Conservation (phyloP, 257 asterid species). For the Leptodermis oblonga region DNA sequence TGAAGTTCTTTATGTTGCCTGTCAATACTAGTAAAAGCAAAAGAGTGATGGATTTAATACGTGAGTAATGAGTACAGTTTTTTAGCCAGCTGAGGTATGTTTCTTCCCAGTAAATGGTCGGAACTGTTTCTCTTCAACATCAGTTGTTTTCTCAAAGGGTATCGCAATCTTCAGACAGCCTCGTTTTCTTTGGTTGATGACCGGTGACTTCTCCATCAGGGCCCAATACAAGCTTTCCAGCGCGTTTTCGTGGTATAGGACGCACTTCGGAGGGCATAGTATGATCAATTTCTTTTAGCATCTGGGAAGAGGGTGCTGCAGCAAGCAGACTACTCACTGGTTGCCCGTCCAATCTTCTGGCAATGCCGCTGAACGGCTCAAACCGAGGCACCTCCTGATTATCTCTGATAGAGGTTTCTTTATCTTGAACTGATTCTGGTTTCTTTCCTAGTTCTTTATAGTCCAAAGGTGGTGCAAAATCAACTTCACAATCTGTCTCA, state of each 20-base stretch:
- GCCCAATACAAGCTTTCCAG: conserved; percentile 16
- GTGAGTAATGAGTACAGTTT: too few species aligned
- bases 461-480: conserved; percentile 19
- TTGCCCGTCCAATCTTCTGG: conserved; percentile 13
- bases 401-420: neutral
- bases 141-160: neutral
- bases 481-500: conserved; percentile 25
- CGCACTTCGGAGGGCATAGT: neutral
- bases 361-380: conserved; percentile 12
- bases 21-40: too few species aligned
- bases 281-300: neutral
- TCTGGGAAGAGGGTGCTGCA: neutral
- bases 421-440: neutral
- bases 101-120: conserved; percentile 20
- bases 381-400: conserved; percentile 5
- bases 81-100: neutral
- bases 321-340: neutral
- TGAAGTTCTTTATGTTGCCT: too few species aligned
- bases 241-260: neutral
- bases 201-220: neutral
- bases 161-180: neutral
- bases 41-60: neutral
- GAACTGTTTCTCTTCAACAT: conserved; percentile 8
- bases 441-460: conserved; percentile 9
- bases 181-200: neutral